These are phyloP conservation scores for Trypanosomatidae sp. DNA, from an alignment of 208 protist genomes.

Conservation along the genomic window DNA sequence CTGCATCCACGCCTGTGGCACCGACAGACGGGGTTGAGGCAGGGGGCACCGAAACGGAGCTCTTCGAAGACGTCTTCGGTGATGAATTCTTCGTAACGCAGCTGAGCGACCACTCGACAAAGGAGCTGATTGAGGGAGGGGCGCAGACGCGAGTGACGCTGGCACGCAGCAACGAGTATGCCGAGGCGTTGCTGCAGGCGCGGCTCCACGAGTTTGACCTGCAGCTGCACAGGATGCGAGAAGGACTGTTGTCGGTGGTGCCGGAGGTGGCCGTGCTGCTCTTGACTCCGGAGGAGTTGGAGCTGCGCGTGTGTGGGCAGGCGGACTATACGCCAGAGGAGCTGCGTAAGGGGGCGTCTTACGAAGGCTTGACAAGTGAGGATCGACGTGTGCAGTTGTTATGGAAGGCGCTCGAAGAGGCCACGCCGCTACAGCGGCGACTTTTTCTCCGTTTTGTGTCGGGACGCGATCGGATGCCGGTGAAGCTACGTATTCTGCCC, in stretches of 20 bases:
- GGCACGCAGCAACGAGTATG: slow-evolving; percentile 77
- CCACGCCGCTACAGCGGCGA: slow-evolving; percentile 79
- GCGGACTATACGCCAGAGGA: slow-evolving; percentile 88
- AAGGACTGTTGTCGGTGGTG: slow-evolving; percentile 87
- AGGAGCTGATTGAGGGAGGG: slow-evolving; percentile 79
- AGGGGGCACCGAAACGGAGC: slow-evolving; percentile 35
- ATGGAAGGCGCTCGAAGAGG: slow-evolving; percentile 88
- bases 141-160: slow-evolving; percentile 67
- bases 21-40: background rate
- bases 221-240: slow-evolving; percentile 77
- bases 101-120: slow-evolving; percentile 72
- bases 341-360: slow-evolving; percentile 76
- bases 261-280: slow-evolving; percentile 84
- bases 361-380: slow-evolving; percentile 81
- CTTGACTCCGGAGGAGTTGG: slow-evolving; percentile 86
- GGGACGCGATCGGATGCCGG: slow-evolving; percentile 86
- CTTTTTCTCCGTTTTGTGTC: slow-evolving; percentile 93
- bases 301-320: slow-evolving; percentile 89
- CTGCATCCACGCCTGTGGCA: slow-evolving; percentile 6
- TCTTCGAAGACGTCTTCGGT: slow-evolving; percentile 85
- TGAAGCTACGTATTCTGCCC: slow-evolving; percentile 82
- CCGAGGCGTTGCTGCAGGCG: slow-evolving; percentile 55
- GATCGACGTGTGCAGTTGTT: slow-evolving; percentile 88
- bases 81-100: slow-evolving; percentile 84
- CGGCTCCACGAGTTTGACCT: slow-evolving; percentile 83